Conservation (phyloP, 2,329 filamentous ascomycete genomes). For the Fusarium sp. region DNA sequence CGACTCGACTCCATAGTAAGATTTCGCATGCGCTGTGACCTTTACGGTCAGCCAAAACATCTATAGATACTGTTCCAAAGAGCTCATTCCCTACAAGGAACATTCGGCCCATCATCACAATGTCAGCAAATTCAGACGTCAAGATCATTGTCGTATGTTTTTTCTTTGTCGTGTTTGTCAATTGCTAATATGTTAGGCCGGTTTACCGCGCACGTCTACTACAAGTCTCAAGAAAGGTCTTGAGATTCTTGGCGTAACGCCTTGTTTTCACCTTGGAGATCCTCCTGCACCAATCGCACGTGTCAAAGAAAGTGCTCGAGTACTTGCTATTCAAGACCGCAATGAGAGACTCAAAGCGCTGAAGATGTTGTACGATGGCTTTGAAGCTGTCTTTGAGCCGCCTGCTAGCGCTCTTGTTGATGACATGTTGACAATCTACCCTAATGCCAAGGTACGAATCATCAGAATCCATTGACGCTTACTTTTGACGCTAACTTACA, state of each 20-base stretch:
- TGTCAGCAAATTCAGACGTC: slow-evolving; percentile 11
- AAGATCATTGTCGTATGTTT: slow-evolving; percentile 37
- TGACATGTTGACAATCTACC: slow-evolving; percentile 35
- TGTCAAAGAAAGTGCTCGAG: slow-evolving; percentile 35
- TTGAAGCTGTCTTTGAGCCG: slow-evolving; percentile 38
- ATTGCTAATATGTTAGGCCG: slow-evolving; percentile 18
- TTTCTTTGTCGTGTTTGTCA: fast-evolving
- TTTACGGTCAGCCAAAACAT: neutral
- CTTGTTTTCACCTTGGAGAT: slow-evolving; percentile 39
- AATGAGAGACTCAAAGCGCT: slow-evolving; percentile 34
- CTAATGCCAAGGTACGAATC: slow-evolving; percentile 25
- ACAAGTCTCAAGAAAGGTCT: slow-evolving; percentile 40
- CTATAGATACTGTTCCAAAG: slow-evolving; percentile 11
- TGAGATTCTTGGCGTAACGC: slow-evolving; percentile 26
- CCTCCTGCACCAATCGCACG: slow-evolving; percentile 31
- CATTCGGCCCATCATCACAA: neutral
- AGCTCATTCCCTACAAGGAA: neutral
- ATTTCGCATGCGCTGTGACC: neutral
- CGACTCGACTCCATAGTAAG: neutral
- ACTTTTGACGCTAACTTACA: neutral
- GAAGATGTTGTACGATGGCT: slow-evolving; percentile 31
- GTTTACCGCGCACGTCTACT: slow-evolving; percentile 33
- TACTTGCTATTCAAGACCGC: slow-evolving; percentile 24
- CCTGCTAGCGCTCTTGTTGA: slow-evolving; percentile 35
- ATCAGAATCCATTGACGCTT: fast-evolving